These are phyloP conservation scores for Pythium grandisporangium DNA, from an alignment of 352 stramenopile species.

Conservation along the genomic window DNA sequence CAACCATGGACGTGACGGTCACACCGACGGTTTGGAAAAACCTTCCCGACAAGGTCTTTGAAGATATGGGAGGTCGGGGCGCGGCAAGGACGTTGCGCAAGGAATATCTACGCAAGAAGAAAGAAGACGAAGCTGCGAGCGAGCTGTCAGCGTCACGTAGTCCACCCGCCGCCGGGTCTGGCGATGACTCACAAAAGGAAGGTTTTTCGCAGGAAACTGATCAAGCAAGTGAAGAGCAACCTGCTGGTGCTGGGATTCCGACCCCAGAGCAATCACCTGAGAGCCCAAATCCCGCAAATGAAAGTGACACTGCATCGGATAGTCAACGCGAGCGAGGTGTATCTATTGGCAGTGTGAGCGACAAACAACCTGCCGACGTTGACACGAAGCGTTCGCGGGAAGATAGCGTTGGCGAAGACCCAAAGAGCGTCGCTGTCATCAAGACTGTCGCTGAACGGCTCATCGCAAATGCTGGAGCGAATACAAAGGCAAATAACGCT, in stretches of 20 bases:
- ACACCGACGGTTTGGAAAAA: slow-evolving; percentile 83
- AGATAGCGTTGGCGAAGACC: slow-evolving; percentile 11
- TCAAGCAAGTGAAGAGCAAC: slow-evolving; percentile 32
- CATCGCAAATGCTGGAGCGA: too few species aligned
- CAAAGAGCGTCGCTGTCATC: too few species aligned
- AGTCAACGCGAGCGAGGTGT: slow-evolving; percentile 10
- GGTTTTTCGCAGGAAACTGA: slow-evolving; percentile 49
- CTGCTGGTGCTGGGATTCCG: too few species aligned
- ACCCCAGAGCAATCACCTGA: too few species aligned
- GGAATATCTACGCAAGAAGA: slow-evolving; percentile 83
- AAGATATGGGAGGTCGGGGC: slow-evolving; percentile 71
- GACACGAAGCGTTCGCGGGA: slow-evolving; percentile 14
- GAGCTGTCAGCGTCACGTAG: slow-evolving; percentile 27
- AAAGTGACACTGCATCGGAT: slow-evolving; percentile 14
- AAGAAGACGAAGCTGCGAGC: slow-evolving; percentile 69
- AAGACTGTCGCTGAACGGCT: too few species aligned
- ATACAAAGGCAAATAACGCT: too few species aligned
- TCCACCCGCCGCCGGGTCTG: slow-evolving; percentile 15
- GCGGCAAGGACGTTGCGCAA: slow-evolving; percentile 46
- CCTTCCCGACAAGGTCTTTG: slow-evolving; percentile 75
- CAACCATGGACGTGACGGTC: slow-evolving; percentile 81
- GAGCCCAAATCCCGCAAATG: slow-evolving; percentile 13
- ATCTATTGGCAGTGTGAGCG: slow-evolving; percentile 11
- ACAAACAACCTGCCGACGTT: neutral
- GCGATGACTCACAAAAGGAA: slow-evolving; percentile 46